Percentiles rank a stretch among this genome's conserved stretches.
phyloP scores from a whole-genome alignment of 2,329 filamentous ascomycete genomes.

The Pseudogymnoascus destructans region DNA sequence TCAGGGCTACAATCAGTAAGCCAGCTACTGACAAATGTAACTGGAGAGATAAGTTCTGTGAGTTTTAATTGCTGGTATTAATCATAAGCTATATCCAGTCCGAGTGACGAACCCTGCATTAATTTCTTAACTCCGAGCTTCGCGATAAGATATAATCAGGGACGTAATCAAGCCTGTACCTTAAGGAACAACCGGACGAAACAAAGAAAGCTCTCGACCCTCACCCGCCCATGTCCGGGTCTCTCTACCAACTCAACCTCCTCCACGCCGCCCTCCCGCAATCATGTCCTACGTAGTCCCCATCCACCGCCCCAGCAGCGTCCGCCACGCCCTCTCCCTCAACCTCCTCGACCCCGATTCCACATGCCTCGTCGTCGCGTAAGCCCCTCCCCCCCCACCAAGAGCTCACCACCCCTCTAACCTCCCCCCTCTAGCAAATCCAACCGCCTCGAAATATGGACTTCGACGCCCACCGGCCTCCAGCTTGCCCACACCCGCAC shows the following conservation, averaged over 20 bases:
- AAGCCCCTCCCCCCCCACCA: slow-evolving; percentile 28
- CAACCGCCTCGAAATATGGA: slow-evolving; percentile 78
- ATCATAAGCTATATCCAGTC: background rate
- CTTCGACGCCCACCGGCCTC: slow-evolving; percentile 50
- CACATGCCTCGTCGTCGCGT: slow-evolving; percentile 82
- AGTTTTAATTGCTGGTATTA: background rate
- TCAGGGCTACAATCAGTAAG: background rate
- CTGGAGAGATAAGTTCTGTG: background rate
- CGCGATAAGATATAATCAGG: slow-evolving; percentile 1
- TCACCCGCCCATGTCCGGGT: background rate
- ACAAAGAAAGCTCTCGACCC: background rate
- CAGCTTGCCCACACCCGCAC: slow-evolving; percentile 51
- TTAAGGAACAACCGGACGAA: background rate
- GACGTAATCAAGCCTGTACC: slow-evolving; percentile 2
- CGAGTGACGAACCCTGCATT: background rate
- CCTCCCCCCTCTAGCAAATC: slow-evolving; percentile 46
- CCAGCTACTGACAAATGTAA: background rate
- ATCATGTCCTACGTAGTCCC: slow-evolving; percentile 88
- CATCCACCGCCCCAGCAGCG: slow-evolving; percentile 82
- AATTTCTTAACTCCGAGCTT: slow-evolving; percentile 2
- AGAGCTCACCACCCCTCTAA: slow-evolving; percentile 14
- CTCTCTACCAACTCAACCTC: background rate
- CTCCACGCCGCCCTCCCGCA: background rate
- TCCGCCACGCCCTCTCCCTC: slow-evolving; percentile 75
- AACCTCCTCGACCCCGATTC: slow-evolving; percentile 61